Percentiles rank a stretch among this genome's conserved stretches.
phyloP scores from a whole-genome alignment of 768 basidiomycete genomes.

The Mycena venus region DNA sequence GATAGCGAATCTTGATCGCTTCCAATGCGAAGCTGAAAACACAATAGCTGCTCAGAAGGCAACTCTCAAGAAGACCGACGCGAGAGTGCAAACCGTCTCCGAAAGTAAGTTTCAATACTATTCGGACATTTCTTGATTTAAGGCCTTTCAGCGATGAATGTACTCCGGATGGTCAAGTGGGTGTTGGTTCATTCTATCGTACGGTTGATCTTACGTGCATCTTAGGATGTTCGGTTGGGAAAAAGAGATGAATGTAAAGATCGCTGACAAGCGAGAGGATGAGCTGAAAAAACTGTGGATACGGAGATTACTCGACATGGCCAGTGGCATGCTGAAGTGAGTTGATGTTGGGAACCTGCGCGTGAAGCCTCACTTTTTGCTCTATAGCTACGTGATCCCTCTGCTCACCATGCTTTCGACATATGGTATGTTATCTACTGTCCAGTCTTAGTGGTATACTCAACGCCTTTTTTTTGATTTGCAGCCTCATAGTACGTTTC shows the following conservation, averaged over 20 bases:
- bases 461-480: background rate
- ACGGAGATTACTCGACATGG: constrained; percentile 63
- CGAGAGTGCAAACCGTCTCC: constrained; percentile 71
- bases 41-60: constrained; percentile 53
- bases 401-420: constrained; percentile 75
- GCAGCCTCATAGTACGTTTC: constrained; percentile 29
- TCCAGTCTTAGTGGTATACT: background rate
- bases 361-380: background rate
- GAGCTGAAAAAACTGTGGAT: constrained; percentile 67
- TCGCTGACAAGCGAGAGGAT: constrained; percentile 70
- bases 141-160: constrained; percentile 61
- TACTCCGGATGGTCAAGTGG: constrained; percentile 75
- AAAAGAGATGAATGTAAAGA: constrained; percentile 64
- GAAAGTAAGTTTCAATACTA: constrained; percentile 63
- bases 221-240: constrained; percentile 72
- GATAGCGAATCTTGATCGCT: background rate
- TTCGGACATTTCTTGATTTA: constrained; percentile 2
- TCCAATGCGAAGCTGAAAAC: background rate
- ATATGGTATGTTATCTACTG: constrained; percentile 51
- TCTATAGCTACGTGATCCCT: constrained; percentile 67
- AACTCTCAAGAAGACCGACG: constrained; percentile 71
- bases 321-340: constrained; percentile 59
- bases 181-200: background rate
- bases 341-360: constrained; percentile 26
- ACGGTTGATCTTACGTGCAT: background rate